Base-by-base conservation (phyloP, 176 grass and related monocot species). In the Eragrostis nindensis region DNA sequence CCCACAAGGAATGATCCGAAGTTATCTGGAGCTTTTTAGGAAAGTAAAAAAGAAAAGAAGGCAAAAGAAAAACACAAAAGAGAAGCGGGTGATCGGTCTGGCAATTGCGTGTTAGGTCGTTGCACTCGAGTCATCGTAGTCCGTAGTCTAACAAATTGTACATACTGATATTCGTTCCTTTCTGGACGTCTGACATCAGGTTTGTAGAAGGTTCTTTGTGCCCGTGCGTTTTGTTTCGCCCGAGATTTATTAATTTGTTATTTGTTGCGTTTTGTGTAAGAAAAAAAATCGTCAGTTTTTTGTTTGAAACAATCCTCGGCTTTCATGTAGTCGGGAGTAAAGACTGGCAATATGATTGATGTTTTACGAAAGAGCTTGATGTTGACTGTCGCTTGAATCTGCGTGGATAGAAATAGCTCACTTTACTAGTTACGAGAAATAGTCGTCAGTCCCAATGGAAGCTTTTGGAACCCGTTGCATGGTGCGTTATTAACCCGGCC, bases 1-100 rank as follows among this genome's bases (percentile, higher is more conserved):
- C 56, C 77, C 82, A 25, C 56, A 5, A 77, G 50, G 38, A 82
- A 85, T 89, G 83, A 89, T 82, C 83, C 82, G 1, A 71, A 81
- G 50, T 72, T 46, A 14, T 45, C 10, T 44, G 63, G 18, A 5
- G 13, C 2, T 47, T 60, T 36, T 72, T 77, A 17, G 26, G 4
- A 65, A 29, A 80, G 22, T 36, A 70, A 2, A 65, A 29, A 80
- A 18, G 25, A 70, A 2, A 60, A 40, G 16, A 30, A 36, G 32
- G 11, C 3, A 17, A 64, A 30, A n/a, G 30, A n/a, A 11, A 40
- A 66, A 38, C 11, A 66, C 47, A 68, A 54, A 63, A 25, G 39
- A 46, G 41, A 21, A 13, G 24, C 2, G 60, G 48, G 6, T 57
- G 54, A 21, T 75, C 76, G 49, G 17, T 62, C 55, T 0, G 48